Evolutionary conservation across 225 moss, liverwort and hornwort species (phyloP).

Genomic region (Sphagnum tenellum): DNA sequence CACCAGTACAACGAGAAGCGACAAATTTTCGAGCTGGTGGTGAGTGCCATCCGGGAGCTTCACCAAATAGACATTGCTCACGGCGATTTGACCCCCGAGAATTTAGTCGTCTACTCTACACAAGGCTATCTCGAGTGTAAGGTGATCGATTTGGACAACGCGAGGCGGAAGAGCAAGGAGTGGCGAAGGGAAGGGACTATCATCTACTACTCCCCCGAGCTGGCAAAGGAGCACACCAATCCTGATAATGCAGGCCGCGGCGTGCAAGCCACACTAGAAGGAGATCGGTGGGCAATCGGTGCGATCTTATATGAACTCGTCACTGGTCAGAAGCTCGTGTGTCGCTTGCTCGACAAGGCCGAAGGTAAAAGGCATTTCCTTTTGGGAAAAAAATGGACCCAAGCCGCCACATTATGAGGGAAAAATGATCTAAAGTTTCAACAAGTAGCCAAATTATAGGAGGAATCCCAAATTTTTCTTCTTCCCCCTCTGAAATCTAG

Average conservation of each 20-base stretch:
- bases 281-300: slow-evolving; percentile 4
- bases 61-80: neutral
- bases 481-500: too few relatives aligned
- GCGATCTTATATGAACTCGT: slow-evolving; percentile 2
- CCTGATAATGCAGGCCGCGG: neutral
- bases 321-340: neutral
- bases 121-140: slow-evolving; percentile 1
- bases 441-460: neutral
- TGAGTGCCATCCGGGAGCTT: neutral
- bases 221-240: neutral
- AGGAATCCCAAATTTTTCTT: too few relatives aligned
- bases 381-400: neutral
- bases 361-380: neutral
- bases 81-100: slow-evolving; percentile 2
- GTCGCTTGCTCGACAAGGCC: neutral
- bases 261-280: slow-evolving; percentile 1
- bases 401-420: neutral
- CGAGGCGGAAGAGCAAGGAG: neutral
- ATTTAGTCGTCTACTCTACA: neutral
- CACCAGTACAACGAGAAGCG: slow-evolving; percentile 4
- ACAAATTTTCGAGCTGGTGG: neutral
- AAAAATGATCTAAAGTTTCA: neutral
- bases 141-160: slow-evolving; percentile 4
- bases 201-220: slow-evolving; percentile 2
- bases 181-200: slow-evolving; percentile 1